Evolutionary conservation across 441 rosid species (phyloP).

Genomic region (Daphne laureola): DNA sequence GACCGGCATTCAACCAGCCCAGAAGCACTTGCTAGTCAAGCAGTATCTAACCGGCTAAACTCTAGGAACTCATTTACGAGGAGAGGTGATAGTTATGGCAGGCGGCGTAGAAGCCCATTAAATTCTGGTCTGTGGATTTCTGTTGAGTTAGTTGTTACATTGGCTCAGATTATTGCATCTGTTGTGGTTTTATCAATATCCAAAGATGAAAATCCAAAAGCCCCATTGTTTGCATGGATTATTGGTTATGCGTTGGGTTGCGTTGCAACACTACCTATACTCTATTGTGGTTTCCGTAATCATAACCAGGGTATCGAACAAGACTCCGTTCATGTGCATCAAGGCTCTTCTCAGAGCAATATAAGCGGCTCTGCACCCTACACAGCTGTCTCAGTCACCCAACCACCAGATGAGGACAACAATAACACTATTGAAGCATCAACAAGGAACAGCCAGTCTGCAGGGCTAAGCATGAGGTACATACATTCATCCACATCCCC

Average conservation of each 20-base stretch:
- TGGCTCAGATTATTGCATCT: slow-evolving; percentile 63
- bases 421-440: slow-evolving; percentile 20
- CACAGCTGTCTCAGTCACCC: slow-evolving; percentile 53
- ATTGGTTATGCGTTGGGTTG: slow-evolving; percentile 69
- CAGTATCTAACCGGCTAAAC: slow-evolving; percentile 28
- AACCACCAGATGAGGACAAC: slow-evolving; percentile 49
- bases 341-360: slow-evolving; percentile 33
- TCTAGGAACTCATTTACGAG: slow-evolving; percentile 26
- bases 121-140: slow-evolving; percentile 72
- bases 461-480: slow-evolving; percentile 51
- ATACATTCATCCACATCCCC: no score
- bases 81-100: slow-evolving; percentile 41
- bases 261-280: slow-evolving; percentile 62
- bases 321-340: slow-evolving; percentile 27
- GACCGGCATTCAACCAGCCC: slow-evolving; percentile 19
- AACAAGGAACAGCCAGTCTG: slow-evolving; percentile 27
- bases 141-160: slow-evolving; percentile 57
- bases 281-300: slow-evolving; percentile 55
- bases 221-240: slow-evolving; percentile 61
- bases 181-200: slow-evolving; percentile 48
- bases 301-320: slow-evolving; percentile 30
- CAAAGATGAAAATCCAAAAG: slow-evolving; percentile 55
- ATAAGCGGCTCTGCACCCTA: slow-evolving; percentile 45
- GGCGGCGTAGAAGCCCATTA: slow-evolving; percentile 50
- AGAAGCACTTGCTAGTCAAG: slow-evolving; percentile 14